Conservation (phyloP, 768 basidiomycete species). For the Scleroderma citrinum region DNA sequence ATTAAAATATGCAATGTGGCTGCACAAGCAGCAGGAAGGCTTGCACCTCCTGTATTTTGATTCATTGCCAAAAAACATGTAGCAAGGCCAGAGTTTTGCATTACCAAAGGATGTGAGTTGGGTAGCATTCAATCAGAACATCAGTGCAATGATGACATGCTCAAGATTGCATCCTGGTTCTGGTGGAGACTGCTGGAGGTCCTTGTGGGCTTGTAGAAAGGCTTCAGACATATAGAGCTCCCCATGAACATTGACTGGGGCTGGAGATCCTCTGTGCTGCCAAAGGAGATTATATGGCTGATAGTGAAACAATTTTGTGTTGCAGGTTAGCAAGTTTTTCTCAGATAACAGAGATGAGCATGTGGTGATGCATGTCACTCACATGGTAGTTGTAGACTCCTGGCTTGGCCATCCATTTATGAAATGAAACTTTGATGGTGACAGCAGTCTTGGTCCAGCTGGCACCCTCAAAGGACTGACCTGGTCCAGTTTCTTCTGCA, state of each 20-base stretch:
- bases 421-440: conserved; percentile 2
- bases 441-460: conserved; percentile 2
- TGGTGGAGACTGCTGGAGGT: conserved; percentile 11
- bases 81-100: conserved; percentile 21
- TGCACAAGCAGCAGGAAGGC: not conserved
- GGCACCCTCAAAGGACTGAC: not conserved
- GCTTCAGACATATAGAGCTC: conserved; percentile 15
- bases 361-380: conserved; percentile 9
- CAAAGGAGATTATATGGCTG: conserved; percentile 16
- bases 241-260: conserved; percentile 7
- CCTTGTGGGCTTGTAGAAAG: conserved; percentile 12
- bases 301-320: conserved; percentile 11
- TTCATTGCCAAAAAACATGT: conserved; percentile 19
- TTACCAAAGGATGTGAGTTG: conserved; percentile 27
- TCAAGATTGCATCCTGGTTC: conserved; percentile 12
- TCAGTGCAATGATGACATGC: conserved; percentile 13
- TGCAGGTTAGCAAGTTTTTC: conserved; percentile 8
- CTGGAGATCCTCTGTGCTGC: not conserved
- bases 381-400: not conserved
- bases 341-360: conserved; percentile 8
- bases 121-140: conserved; percentile 30
- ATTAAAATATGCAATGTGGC: not conserved
- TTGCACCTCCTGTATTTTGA: conserved; percentile 15
- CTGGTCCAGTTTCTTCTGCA: conserved; percentile 3
- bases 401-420: conserved; percentile 1